phyloP scores from a whole-genome alignment of 164 flowering plant genomes.

The Pachysandra terminalis region DNA sequence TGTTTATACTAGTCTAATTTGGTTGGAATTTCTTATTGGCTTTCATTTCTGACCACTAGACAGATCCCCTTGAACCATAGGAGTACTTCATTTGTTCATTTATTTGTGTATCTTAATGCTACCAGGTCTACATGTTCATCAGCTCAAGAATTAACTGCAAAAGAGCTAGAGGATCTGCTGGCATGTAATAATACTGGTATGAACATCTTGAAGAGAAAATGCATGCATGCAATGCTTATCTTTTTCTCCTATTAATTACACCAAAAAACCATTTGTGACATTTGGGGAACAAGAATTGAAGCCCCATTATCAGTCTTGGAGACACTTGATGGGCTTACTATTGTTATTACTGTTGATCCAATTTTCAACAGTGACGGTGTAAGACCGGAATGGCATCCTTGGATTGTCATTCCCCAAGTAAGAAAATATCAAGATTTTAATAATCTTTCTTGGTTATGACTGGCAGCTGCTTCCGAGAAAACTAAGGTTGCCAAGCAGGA shows the following conservation, averaged over 20 bases:
- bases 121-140: conserved; percentile 59
- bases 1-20: too few relatives aligned
- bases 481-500: conserved; percentile 40
- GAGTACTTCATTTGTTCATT: background rate
- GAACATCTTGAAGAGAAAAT: conserved; percentile 6
- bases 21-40: too few relatives aligned
- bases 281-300: too few relatives aligned
- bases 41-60: too few relatives aligned
- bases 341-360: background rate
- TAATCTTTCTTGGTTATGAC: conserved; percentile 9
- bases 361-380: background rate
- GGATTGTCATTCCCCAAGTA: background rate
- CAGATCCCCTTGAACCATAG: too few relatives aligned
- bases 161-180: conserved; percentile 48
- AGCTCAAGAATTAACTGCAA: conserved; percentile 47
- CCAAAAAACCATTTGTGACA: too few relatives aligned
- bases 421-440: too few relatives aligned
- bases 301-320: too few relatives aligned
- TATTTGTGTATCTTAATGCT: conserved; percentile 16
- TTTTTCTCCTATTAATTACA: too few relatives aligned
- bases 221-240: background rate
- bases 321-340: too few relatives aligned
- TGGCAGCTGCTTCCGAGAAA: conserved; percentile 43
- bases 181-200: conserved; percentile 38
- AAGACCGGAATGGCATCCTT: background rate